Base-by-base conservation (phyloP, 176 grass and related monocot species). In the Triticum urartu region DNA sequence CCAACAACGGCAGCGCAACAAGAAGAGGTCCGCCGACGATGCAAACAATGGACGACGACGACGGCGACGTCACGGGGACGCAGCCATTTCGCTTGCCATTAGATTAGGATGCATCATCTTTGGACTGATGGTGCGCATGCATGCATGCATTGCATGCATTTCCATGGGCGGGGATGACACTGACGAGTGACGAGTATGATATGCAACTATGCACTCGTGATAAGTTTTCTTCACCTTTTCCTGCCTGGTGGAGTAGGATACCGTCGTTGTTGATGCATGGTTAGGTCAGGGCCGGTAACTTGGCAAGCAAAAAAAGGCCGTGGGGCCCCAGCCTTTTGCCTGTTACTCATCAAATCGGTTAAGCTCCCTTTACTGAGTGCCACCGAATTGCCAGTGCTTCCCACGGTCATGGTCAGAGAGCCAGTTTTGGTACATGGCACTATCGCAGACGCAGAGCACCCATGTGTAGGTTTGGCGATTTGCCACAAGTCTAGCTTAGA, bases 251-350 rank as follows among this genome's bases (percentile, higher is more conserved):
- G 47, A 42, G 77, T 52, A 77, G 52, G 78, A 72, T 81, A 72
- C 34, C 54, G 56, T 34, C 78, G 77, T 30, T 66, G 68, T 11
- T 76, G 47, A 24, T 86, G 56, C 54, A 20, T 86, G 65, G 39
- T 80, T 87, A 36, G 68, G 76, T 68, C 68, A 80, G 76, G 68
- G 43, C 67, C 74, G 80, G 45, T 79, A 83, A 63, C 79, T 78
- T 84, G 11, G 85, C 75, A 60, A 15, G 26, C 25, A 74, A 28
- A 86, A 83, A 42, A 87, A 9, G 81, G 18, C 11, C 24, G 74
- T 40, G 32, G 42, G 45, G 8, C 58, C 45, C 35, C 26, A 15
- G 77, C 22, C 66, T 45, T 73, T 62, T 62, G 33, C 38, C 24
- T 14, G n/a, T 15, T 83, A 65, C 40, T 66, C n/a, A 35, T 65